phyloP scores from a whole-genome alignment of 495 filamentous ascomycete species.

The Aspergillus sclerotioniger region DNA sequence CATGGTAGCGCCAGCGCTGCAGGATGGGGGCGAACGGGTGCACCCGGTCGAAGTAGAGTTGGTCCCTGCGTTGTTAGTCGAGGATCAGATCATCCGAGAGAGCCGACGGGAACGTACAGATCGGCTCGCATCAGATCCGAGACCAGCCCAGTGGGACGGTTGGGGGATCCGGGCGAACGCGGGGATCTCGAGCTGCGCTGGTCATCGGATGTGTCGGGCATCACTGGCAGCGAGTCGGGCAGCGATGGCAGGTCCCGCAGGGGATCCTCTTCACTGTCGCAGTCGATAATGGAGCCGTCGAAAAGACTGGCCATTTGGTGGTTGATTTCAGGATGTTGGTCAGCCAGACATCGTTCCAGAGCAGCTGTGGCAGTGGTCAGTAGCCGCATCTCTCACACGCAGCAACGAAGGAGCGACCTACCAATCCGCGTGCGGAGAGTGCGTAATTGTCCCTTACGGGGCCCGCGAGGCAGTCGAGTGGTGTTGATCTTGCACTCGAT shows the following conservation, averaged over 20 bases:
- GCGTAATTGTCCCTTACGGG: conserved; percentile 54
- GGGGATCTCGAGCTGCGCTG: conserved; percentile 13
- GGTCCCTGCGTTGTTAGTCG: conserved; percentile 34
- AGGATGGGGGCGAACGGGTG: conserved; percentile 54
- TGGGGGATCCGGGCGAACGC: conserved; percentile 7
- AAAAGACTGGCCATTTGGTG: conserved; percentile 17
- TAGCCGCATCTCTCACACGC: neutral
- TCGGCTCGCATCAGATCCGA: conserved; percentile 39
- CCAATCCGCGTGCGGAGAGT: conserved; percentile 48
- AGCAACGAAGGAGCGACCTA: conserved; percentile 15
- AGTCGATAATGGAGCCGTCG: conserved; percentile 15
- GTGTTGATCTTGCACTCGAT: conserved; percentile 49
- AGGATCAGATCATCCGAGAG: neutral
- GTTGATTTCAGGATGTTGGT: conserved; percentile 21
- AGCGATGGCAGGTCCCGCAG: conserved; percentile 6
- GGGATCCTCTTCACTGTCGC: conserved; percentile 21
- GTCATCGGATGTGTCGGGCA: conserved; percentile 2
- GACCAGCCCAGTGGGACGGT: conserved; percentile 15
- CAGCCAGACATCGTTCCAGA: conserved; percentile 25
- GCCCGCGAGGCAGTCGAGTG: conserved; percentile 44
- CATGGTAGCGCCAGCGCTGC: conserved; percentile 45
- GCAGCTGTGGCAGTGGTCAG: conserved; percentile 17
- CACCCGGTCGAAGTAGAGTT: conserved; percentile 59
- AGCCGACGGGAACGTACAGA: conserved; percentile 27
- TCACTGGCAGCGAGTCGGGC: neutral